Evolutionary conservation across 2,329 filamentous ascomycete species (phyloP), one percentile per base, ranked within the genome.

Genomic region (Pseudocercospora ulei): DNA sequence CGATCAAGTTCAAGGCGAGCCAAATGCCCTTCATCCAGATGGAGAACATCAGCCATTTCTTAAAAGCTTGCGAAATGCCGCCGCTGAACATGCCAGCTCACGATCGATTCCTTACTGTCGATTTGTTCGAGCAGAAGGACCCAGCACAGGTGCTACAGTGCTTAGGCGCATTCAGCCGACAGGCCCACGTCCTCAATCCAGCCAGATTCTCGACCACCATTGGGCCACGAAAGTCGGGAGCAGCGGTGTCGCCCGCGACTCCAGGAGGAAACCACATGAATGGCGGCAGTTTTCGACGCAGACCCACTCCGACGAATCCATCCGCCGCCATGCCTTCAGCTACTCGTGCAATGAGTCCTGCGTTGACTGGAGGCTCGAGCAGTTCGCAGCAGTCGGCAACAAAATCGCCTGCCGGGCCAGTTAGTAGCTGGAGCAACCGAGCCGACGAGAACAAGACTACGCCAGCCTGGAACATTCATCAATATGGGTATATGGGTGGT

Each of bases 11-110:
- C 73, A 96, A 96, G 65, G 72, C 80, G 58, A 94, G 87, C 1
- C 66, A 77, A 25, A 96, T 96, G 88, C 90, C 90, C 0, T 98
- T 98, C 60, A 88, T 96, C 25, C 90, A 98, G 64, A 96, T 96
- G 87, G 90, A 98, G 63, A 98, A 98, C 61, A 95, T 98, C 57
- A 92, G 87, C 3, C 84, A 93, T 58, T 98, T 95, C 65, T 76
- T 98, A 38, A 78, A 76, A 56, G 86, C 85, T 44, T 93, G 87
- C 67, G 83, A 94, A 63, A 69, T 75, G 35, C 76, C 82, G 16
- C 90, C 90, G 0, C 69, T 98, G 36, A 87, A 79, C 62, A 76
- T 98, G 43, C 86, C 84, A 41, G 79, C 87, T 29, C 90, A 98
- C 67, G 90, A 98, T 63, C 78, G 87, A 51, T 98, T 98, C 65